phyloP scores from a whole-genome alignment of 2,329 filamentous ascomycete species.

The Ceratocystis destructans region DNA sequence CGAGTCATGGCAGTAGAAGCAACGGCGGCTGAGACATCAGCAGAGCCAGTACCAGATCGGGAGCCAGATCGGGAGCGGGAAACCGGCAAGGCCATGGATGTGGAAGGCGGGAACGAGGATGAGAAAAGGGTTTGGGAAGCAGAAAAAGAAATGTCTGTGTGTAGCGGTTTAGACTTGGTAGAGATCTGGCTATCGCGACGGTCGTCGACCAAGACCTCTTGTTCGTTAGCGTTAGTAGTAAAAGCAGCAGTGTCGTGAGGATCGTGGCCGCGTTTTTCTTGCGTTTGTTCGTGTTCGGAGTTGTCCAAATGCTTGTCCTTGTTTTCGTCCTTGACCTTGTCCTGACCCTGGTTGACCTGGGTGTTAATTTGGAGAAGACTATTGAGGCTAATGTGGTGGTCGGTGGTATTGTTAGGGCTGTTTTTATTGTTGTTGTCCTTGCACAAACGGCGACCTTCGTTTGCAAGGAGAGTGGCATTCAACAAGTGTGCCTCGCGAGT shows the following conservation, averaged over 20 bases:
- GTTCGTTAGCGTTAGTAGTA: background rate
- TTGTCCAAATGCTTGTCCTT: background rate
- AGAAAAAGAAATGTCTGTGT: background rate
- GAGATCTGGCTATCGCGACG: background rate
- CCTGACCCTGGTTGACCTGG: too few species aligned
- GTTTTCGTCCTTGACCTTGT: background rate
- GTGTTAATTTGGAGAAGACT: background rate
- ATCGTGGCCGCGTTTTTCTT: background rate
- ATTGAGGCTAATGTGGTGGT: background rate
- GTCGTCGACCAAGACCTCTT: background rate
- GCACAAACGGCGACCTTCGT: background rate
- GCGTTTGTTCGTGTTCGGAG: background rate
- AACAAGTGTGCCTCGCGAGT: background rate
- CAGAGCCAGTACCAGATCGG: background rate
- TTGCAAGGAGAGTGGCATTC: background rate
- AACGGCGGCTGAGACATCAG: background rate
- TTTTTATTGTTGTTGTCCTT: background rate
- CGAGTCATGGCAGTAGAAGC: background rate
- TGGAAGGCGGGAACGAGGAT: background rate
- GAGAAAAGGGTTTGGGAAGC: background rate
- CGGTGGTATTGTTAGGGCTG: background rate
- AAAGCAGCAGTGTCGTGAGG: background rate
- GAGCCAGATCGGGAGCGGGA: conserved; percentile 1
- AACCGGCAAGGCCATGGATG: conserved; percentile 7
- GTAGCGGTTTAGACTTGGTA: background rate